phyloP scores from a whole-genome alignment of 1,284 basidiomycete species.

The Ceratorhiza oryzae-sativae region DNA sequence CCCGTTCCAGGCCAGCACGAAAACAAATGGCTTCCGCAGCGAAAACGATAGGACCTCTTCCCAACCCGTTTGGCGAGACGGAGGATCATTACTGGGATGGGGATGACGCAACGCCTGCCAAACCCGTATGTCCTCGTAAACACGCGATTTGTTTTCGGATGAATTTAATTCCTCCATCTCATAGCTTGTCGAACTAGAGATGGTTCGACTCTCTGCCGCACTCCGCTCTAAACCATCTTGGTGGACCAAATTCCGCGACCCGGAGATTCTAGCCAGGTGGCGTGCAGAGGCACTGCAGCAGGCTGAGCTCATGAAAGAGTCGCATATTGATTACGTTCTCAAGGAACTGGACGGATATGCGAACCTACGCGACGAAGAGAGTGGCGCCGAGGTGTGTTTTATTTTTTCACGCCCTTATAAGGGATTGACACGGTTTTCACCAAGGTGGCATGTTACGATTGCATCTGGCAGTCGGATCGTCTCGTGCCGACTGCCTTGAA shows the following conservation, averaged over 20 bases:
- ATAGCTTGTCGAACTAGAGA: constrained; percentile 59
- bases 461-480: constrained; percentile 38
- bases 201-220: constrained; percentile 58
- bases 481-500: constrained; percentile 19
- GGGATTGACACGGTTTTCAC: background rate
- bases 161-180: background rate
- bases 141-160: background rate
- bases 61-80: constrained; percentile 6
- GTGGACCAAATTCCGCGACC: constrained; percentile 52
- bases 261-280: constrained; percentile 51
- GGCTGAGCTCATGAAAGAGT: constrained; percentile 50
- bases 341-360: constrained; percentile 61
- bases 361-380: constrained; percentile 53
- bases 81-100: background rate
- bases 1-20: too few species aligned
- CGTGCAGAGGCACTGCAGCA: constrained; percentile 48
- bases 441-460: constrained; percentile 21
- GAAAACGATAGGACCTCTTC: background rate
- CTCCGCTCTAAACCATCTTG: constrained; percentile 55
- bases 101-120: background rate
- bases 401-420: background rate
- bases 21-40: background rate
- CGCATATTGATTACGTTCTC: constrained; percentile 60
- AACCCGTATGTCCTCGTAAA: background rate
- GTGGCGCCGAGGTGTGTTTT: constrained; percentile 51